Conservation (phyloP, 1,139 yeast genomes). For the Groenewaldozyma auringiensis region DNA sequence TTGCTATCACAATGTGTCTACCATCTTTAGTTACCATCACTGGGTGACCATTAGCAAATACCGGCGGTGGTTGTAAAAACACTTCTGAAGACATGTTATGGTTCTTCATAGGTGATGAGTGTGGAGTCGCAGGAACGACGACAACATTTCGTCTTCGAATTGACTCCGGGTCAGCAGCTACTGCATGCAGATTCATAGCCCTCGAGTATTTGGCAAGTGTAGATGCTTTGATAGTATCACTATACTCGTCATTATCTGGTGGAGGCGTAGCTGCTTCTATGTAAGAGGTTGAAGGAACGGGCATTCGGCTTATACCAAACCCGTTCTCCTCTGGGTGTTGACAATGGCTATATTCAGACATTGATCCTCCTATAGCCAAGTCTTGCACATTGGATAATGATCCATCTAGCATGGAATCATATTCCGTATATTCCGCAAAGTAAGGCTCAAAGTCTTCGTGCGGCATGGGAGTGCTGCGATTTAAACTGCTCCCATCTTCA, state of each 20-base stretch:
- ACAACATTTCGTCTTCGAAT: constrained; percentile 7
- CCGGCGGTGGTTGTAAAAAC: constrained; percentile 6
- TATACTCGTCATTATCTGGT: constrained; percentile 3
- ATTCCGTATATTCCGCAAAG: constrained; percentile 24
- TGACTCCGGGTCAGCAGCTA: constrained; percentile 15
- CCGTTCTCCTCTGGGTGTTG: not conserved
- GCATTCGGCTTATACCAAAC: not conserved
- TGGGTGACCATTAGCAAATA: not conserved
- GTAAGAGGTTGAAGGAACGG: not conserved
- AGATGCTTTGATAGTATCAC: constrained; percentile 20
- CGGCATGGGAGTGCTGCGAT: constrained; percentile 20
- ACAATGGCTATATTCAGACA: constrained; percentile 2
- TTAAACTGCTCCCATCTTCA: constrained; percentile 7
- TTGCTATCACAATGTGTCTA: not conserved
- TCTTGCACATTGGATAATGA: constrained; percentile 24
- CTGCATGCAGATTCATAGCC: constrained; percentile 17
- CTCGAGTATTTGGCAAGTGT: constrained; percentile 25
- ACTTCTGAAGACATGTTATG: not conserved
- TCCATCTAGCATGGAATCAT: constrained; percentile 26
- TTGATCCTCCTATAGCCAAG: constrained; percentile 21
- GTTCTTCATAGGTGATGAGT: constrained; percentile 17
- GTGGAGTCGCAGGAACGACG: constrained; percentile 13
- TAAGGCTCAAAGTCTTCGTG: constrained; percentile 30
- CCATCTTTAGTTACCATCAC: not conserved
- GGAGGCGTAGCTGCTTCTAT: not conserved